Evolutionary conservation across 768 basidiomycete species (phyloP).

Genomic region (Russula emetica): DNA sequence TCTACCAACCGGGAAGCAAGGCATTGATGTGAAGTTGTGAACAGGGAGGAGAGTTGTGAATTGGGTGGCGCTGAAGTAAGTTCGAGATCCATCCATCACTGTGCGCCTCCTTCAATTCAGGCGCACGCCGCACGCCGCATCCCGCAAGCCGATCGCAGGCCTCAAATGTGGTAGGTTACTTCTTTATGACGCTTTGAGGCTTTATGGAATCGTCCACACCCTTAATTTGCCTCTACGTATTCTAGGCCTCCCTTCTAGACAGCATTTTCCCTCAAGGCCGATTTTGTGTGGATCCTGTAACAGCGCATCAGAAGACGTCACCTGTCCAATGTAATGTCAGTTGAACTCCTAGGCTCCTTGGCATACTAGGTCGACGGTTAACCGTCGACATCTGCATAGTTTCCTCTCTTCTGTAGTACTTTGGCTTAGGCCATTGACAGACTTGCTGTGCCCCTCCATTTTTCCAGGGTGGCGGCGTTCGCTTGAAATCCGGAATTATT

Average conservation of each 20-base stretch:
- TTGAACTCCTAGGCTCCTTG: not conserved
- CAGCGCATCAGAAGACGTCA: constrained; percentile 11
- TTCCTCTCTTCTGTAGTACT: not conserved
- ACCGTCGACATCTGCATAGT: not conserved
- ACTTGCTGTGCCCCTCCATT: constrained; percentile 11
- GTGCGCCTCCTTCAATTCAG: not conserved
- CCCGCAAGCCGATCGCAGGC: constrained; percentile 19
- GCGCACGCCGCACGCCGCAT: not conserved
- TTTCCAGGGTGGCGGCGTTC: constrained; percentile 24
- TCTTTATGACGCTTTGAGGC: constrained; percentile 7
- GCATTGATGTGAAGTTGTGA: not conserved
- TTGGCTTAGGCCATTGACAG: constrained; percentile 4
- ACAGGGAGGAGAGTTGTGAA: not conserved
- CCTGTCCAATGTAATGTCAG: not conserved
- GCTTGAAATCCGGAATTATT: constrained; percentile 7
- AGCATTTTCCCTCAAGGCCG: constrained; percentile 2
- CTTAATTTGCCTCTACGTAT: constrained; percentile 2
- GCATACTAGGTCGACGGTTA: not conserved
- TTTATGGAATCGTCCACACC: not conserved
- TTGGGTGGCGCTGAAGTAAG: not conserved
- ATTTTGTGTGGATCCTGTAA: constrained; percentile 3
- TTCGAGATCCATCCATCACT: constrained; percentile 1
- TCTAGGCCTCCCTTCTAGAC: constrained; percentile 15
- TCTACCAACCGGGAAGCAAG: not conserved
- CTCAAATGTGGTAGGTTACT: constrained; percentile 11